A percentile compares a stretch with the other conserved stretches of the same genome.
phyloP scores from a whole-genome alignment of 441 rosid genomes.

The Brassica hybrid region DNA sequence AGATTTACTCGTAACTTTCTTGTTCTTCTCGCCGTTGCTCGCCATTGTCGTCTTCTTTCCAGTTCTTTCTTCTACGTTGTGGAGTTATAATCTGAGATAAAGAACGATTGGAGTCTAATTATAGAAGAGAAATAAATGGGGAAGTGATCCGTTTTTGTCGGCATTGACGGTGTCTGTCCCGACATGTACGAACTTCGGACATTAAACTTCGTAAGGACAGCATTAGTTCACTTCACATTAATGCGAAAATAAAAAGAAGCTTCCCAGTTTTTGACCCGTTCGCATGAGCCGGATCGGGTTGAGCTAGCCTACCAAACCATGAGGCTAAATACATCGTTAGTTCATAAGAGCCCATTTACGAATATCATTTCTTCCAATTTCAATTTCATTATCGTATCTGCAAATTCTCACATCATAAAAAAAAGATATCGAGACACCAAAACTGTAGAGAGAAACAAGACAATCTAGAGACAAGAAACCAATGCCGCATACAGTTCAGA shows the following conservation, averaged over 20 bases:
- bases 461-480: not conserved
- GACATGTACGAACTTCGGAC: constrained; percentile 37
- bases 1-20: constrained; percentile 16
- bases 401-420: not conserved
- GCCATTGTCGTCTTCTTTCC: constrained; percentile 44
- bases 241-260: not conserved
- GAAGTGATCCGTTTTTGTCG: constrained; percentile 37
- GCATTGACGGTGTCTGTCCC: constrained; percentile 41
- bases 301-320: no score
- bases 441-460: not conserved
- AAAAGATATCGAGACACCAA: not conserved
- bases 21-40: constrained; percentile 23
- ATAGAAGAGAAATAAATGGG: constrained; percentile 29
- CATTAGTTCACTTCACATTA: not conserved
- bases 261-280: not conserved
- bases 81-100: constrained; percentile 27
- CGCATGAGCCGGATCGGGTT: not conserved
- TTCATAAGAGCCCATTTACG: not conserved
- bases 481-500: not conserved
- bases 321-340: not conserved
- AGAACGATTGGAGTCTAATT: constrained; percentile 15
- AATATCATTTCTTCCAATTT: not conserved
- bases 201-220: not conserved
- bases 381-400: not conserved
- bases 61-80: constrained; percentile 13